These are phyloP conservation scores for Sugiyamaella castrensis DNA, from an alignment of 1,139 yeast species.

Conservation along the genomic window DNA sequence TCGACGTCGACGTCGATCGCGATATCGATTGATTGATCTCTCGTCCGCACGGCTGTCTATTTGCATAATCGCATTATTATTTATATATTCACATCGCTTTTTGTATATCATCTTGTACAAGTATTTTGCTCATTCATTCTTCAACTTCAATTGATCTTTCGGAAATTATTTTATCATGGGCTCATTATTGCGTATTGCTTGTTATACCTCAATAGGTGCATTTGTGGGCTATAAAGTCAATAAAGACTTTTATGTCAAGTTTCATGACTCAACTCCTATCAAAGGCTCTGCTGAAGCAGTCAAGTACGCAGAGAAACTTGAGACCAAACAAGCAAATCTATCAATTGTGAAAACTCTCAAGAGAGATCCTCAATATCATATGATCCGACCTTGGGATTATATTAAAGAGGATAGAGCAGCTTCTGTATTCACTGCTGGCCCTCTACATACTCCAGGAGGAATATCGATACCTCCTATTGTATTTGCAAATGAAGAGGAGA, in stretches of 20 bases:
- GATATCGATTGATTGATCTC: too few relatives aligned
- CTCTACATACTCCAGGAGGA: constrained; percentile 68
- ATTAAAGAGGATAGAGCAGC: constrained; percentile 38
- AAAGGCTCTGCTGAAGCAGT: constrained; percentile 8
- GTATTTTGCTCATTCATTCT: too few relatives aligned
- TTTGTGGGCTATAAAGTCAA: constrained; percentile 9
- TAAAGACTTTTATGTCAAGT: constrained; percentile 2
- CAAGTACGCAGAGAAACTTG: constrained; percentile 17
- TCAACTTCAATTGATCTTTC: too few relatives aligned
- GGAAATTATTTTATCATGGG: constrained; percentile 1
- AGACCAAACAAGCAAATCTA: constrained; percentile 46
- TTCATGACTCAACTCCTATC: not conserved
- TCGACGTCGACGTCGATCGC: too few relatives aligned
- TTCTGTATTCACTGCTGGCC: constrained; percentile 34
- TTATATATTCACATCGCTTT: too few relatives aligned
- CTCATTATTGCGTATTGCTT: not conserved
- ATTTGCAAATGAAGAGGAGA: constrained; percentile 54
- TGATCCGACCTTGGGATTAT: constrained; percentile 59
- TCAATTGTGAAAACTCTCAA: constrained; percentile 51
- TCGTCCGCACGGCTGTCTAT: too few relatives aligned
- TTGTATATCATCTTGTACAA: too few relatives aligned
- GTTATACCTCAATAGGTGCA: constrained; percentile 5
- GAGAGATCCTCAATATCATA: constrained; percentile 43
- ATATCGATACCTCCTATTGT: constrained; percentile 69
- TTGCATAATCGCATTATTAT: too few relatives aligned